phyloP scores from a whole-genome alignment of 768 basidiomycete genomes.

The Suillus brevipes region DNA sequence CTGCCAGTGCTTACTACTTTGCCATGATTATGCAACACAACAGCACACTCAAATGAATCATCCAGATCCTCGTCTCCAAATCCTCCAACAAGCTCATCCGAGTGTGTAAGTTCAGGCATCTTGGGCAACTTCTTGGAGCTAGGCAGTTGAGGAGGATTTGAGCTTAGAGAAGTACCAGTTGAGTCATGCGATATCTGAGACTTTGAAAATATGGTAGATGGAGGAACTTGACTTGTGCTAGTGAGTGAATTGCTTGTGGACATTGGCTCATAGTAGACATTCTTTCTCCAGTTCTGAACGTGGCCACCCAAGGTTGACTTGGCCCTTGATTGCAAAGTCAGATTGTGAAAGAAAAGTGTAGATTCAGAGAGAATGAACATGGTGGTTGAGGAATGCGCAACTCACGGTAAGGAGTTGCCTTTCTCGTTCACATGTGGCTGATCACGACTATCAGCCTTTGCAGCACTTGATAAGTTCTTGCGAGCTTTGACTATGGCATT shows the following conservation, averaged over 20 bases:
- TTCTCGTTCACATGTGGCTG: neutral
- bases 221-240: neutral
- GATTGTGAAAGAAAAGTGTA: constrained; percentile 6
- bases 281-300: neutral
- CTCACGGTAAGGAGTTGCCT: neutral
- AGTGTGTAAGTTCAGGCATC: neutral
- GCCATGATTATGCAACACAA: neutral
- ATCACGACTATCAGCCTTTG: neutral
- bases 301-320: neutral
- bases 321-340: neutral
- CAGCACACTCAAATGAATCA: neutral
- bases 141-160: neutral
- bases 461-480: neutral
- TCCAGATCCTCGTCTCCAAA: neutral
- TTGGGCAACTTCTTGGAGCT: too few relatives aligned
- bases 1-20: neutral
- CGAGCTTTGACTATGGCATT: neutral
- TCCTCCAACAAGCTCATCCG: neutral
- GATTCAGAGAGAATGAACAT: constrained; percentile 10
- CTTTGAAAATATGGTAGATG: neutral
- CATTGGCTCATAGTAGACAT: neutral
- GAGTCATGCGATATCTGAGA: neutral
- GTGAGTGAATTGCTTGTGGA: neutral
- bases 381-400: neutral
- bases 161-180: neutral